Conservation (phyloP, 2,329 filamentous ascomycete species). For the Cytospora chrysosperma region DNA sequence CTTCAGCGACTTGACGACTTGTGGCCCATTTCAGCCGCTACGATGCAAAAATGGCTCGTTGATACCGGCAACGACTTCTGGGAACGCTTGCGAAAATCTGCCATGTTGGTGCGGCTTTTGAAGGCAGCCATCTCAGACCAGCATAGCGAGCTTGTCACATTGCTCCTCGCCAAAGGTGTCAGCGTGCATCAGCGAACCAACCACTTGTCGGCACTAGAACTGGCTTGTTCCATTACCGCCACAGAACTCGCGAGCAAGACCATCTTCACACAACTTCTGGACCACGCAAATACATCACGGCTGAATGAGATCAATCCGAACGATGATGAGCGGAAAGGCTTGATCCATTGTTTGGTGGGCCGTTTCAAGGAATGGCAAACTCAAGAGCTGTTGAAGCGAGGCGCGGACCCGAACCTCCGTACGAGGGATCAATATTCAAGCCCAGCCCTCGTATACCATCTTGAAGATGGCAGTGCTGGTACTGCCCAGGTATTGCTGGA, state of each 20-base stretch:
- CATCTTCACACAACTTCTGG: neutral
- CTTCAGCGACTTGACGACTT: neutral
- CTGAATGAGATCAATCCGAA: neutral
- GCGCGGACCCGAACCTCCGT: neutral
- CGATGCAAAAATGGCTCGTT: neutral
- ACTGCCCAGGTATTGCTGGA: neutral
- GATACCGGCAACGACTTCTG: neutral
- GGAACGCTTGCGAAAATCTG: neutral
- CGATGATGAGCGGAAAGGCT: accelerated
- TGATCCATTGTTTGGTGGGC: neutral
- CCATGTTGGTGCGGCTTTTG: neutral
- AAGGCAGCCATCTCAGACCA: neutral
- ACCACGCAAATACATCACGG: neutral
- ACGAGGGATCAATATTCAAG: accelerated
- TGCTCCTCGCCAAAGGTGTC: neutral
- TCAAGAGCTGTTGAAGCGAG: neutral
- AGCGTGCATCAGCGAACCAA: neutral
- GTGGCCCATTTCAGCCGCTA: neutral
- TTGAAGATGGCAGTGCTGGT: accelerated
- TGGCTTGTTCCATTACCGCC: neutral
- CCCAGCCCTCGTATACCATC: neutral
- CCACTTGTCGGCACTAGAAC: neutral
- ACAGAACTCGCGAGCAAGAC: too few species aligned
- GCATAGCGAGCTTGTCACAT: accelerated
- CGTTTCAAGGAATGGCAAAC: neutral